Conservation (phyloP, 129 eudicot species). For the Pseudognaphalium luteoalbum region DNA sequence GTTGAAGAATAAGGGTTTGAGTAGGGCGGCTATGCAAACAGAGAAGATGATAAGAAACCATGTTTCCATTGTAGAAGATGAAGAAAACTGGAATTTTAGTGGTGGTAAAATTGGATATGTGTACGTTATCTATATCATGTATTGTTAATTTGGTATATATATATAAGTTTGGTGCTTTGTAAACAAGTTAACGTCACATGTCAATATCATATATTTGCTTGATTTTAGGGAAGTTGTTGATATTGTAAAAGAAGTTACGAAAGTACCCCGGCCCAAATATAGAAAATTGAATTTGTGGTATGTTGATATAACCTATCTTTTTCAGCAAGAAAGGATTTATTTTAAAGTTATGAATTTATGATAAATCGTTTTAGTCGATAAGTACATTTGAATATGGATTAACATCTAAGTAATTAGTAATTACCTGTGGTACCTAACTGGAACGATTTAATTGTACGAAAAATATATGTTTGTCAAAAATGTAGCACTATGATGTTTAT, state of each 20-base stretch:
- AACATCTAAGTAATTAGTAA: too few relatives aligned
- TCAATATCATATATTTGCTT: not conserved
- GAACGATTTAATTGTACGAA: too few relatives aligned
- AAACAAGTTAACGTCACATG: not conserved
- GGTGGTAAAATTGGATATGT: not conserved
- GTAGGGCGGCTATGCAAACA: conserved; percentile 34
- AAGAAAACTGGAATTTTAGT: not conserved
- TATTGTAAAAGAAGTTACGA: not conserved
- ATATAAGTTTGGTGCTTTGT: not conserved
- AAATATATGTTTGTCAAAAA: too few relatives aligned
- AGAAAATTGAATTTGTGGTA: not conserved
- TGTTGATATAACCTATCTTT: not conserved
- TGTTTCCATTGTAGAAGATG: conserved; percentile 27
- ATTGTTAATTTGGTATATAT: not conserved
- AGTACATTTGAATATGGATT: too few relatives aligned
- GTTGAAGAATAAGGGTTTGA: conserved; percentile 17
- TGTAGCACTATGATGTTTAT: too few relatives aligned
- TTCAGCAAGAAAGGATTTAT: not conserved
- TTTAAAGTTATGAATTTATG: too few relatives aligned
- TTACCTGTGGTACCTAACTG: too few relatives aligned
- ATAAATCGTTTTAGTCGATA: too few relatives aligned
- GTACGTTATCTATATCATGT: not conserved
- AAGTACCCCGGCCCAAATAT: not conserved
- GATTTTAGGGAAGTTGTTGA: not conserved
- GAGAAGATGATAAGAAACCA: conserved; percentile 40